Evolutionary conservation across 495 filamentous ascomycete genomes (phyloP).

Genomic region (Evansstolkia leycettana): DNA sequence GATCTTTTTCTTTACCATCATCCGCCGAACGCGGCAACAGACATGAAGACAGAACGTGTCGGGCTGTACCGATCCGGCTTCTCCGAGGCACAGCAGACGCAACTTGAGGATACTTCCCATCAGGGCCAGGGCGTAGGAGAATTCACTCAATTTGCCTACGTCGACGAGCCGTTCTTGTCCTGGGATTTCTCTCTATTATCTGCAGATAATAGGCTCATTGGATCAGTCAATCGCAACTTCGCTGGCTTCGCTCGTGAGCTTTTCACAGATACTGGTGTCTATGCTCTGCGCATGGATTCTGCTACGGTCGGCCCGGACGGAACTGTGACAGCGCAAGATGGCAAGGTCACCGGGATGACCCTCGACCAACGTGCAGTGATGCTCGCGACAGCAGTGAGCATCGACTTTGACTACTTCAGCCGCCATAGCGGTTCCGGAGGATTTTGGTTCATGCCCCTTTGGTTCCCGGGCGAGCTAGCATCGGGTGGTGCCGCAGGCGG

Average conservation of each 20-base stretch:
- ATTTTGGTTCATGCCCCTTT: slow-evolving; percentile 45
- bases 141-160: slow-evolving; percentile 52
- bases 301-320: slow-evolving; percentile 32
- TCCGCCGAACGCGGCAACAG: slow-evolving; percentile 19
- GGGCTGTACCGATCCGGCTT: slow-evolving; percentile 33
- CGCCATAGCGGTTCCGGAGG: slow-evolving; percentile 39
- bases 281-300: slow-evolving; percentile 57
- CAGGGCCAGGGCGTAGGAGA: slow-evolving; percentile 22
- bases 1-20: slow-evolving; percentile 46
- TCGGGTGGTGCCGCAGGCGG: slow-evolving; percentile 35
- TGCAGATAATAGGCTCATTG: slow-evolving; percentile 34
- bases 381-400: slow-evolving; percentile 57
- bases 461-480: slow-evolving; percentile 39
- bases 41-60: slow-evolving; percentile 23
- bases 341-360: slow-evolving; percentile 40
- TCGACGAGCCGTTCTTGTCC: slow-evolving; percentile 43
- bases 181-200: slow-evolving; percentile 47
- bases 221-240: slow-evolving; percentile 58
- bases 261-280: slow-evolving; percentile 62
- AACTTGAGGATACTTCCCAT: slow-evolving; percentile 21
- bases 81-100: slow-evolving; percentile 36
- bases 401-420: slow-evolving; percentile 68
- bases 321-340: slow-evolving; percentile 8
- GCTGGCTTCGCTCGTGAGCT: slow-evolving; percentile 56
- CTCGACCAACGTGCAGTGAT: slow-evolving; percentile 61